Evolutionary conservation across 768 basidiomycete genomes (phyloP).

Genomic region (Phaeotremella fagi): DNA sequence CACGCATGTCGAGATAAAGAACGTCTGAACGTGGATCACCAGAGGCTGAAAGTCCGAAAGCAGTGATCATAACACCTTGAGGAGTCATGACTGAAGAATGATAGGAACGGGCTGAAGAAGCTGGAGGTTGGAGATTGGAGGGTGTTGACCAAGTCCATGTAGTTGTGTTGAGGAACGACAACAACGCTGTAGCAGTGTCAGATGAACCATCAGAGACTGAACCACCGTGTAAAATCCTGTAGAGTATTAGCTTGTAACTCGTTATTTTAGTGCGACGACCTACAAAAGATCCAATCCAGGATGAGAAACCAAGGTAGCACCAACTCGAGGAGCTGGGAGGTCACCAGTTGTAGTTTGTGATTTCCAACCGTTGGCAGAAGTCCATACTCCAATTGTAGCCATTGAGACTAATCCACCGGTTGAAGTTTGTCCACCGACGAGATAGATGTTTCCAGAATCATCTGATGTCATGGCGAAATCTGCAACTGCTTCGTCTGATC

Average conservation of each 20-base stretch:
- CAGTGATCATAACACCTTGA: slow-evolving; percentile 46
- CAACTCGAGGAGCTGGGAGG: slow-evolving; percentile 37
- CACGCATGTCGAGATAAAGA: slow-evolving; percentile 44
- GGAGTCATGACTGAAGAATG: slow-evolving; percentile 44
- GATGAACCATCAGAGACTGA: slow-evolving; percentile 16
- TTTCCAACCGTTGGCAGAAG: slow-evolving; percentile 30
- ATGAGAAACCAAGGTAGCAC: slow-evolving; percentile 43
- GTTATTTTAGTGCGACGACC: slow-evolving; percentile 1
- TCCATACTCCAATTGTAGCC: slow-evolving; percentile 36
- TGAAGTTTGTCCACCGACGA: slow-evolving; percentile 39
- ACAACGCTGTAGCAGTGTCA: slow-evolving; percentile 26
- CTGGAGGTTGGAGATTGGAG: slow-evolving; percentile 41
- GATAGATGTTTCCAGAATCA: slow-evolving; percentile 27
- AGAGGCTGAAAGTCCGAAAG: slow-evolving; percentile 36
- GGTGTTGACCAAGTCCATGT: slow-evolving; percentile 44
- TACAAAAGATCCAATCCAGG: slow-evolving; percentile 38
- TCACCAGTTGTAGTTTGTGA: slow-evolving; percentile 35
- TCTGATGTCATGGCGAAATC: slow-evolving; percentile 41
- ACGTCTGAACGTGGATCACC: slow-evolving; percentile 34
- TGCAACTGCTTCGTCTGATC: slow-evolving; percentile 32
- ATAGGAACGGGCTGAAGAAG: slow-evolving; percentile 38
- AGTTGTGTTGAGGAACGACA: slow-evolving; percentile 45
- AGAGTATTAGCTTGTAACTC: not conserved
- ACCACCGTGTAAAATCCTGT: slow-evolving; percentile 43
- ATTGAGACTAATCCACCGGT: slow-evolving; percentile 37